Base-by-base conservation (phyloP, 495 filamentous ascomycete species). In the Hypoxylon cercidicola region DNA sequence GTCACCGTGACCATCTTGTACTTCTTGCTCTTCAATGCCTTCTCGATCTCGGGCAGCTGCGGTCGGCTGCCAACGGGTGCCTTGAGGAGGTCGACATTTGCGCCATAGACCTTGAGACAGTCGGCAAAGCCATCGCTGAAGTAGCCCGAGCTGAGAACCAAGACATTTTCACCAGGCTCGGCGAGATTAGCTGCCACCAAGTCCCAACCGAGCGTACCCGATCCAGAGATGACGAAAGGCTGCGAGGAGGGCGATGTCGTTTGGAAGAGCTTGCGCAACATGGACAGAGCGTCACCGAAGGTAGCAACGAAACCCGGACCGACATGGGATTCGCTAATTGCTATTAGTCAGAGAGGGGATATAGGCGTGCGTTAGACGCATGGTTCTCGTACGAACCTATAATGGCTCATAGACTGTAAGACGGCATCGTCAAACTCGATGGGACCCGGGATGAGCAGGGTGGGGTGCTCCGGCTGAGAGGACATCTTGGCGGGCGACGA, bases 371-470 rank as follows among this genome's bases (percentile, higher is more conserved):
- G 37, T 52, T 51, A 25, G 9, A 34, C 13, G 19, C 41, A 40
- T 34, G 11, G 32, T 39, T 47, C 21, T 19, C 28, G 20, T 54
- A 80, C 84, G 73, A 74, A 97, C 93, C 93, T 94, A 81, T 89
- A 96, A 79, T 98, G 95, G 75, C 89, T 85, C 95, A 98, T 98
- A 55, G 93, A 91, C 75, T 92, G 84, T 44, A 99, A 87, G 49
- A 99, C 95, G 41, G 88, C 93, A 91, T 99, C 95, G 75, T 97
- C 95, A 72, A 98, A 98, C 79, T 99, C 95, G 74, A 99, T 95
- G 73, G 95, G 95, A 23, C 95, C 95, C 20, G 95, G 95, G 72
- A 99, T 97, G 70, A 99, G 85, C 72, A 97, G 78, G 35, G 93
- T 85, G 57, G 91, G 86, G 75, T 97, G 93, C 50, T 86, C 81